Evolutionary conservation across 163 green algal species (phyloP), one percentile per base, ranked within the genome.

Genomic region (Volvox carteri): DNA sequence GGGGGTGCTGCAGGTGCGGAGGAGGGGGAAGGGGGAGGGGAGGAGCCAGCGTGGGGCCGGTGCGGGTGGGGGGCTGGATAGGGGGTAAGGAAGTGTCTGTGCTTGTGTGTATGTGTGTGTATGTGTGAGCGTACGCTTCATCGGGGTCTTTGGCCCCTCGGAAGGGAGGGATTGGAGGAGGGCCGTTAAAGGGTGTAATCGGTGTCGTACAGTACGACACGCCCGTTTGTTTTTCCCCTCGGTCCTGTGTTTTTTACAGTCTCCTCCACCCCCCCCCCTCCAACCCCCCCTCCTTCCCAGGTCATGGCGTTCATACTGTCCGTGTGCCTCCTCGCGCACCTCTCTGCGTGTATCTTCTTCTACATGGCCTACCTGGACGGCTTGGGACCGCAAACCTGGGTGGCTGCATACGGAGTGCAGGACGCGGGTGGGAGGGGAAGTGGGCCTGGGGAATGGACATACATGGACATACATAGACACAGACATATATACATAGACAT

Each of bases 281-380:
- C 54, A 25, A 39, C 44, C 0, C 28, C 60, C 30, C 62, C 42
- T 21, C 62, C 60, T 23, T 16, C 67, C 23, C 74, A 87, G 74
- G 65, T 94, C 12, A 48, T 87, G 33, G 58, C 74, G 2, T 92
- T 93, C 21, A 42, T 91, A 2, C 54, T 92, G 68, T 76, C 68
- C 4, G 89, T 93, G 58, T 70, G 81, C 5, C 80, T 94, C 25
- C 52, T 93, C 48, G 86, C 90, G 50, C 91, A 94, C 83, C 65
- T 94, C 19, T 92, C 87, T 12, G 89, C 91, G 23, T 94, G 91
- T 86, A 21, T 94, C 30, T 94, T 94, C 86, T 88, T 84, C 81
- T 94, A 91, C 84, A 90, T 92, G 84, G 87, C 87, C 54, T 91
- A 91, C 79, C 79, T 91, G 87, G 78, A 88, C n/a, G 78, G 56